Conservation (phyloP, 371 early-diverging fungal species). For the Umbelopsis sp. region DNA sequence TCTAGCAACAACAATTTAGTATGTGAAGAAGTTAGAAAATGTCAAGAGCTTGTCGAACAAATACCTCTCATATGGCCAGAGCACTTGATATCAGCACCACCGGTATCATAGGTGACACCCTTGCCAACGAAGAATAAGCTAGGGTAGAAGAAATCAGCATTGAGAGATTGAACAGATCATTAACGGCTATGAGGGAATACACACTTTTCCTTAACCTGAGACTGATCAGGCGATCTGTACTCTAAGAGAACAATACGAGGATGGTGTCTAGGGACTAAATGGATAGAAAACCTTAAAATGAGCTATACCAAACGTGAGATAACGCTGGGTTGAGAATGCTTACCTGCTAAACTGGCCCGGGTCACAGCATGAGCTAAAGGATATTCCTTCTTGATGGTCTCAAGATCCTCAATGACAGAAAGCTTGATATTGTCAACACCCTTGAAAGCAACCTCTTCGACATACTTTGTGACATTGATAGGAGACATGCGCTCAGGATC, state of each 20-base stretch:
- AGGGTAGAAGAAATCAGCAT: constrained; percentile 14
- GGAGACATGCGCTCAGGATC: constrained; percentile 92
- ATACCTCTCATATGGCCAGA: constrained; percentile 82
- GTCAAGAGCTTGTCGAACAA: not conserved
- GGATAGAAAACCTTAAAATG: not conserved
- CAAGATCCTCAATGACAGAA: constrained; percentile 68
- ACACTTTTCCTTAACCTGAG: constrained; percentile 82
- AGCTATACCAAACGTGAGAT: not conserved
- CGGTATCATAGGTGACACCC: constrained; percentile 91
- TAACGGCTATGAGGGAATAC: constrained; percentile 17
- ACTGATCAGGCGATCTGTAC: constrained; percentile 76
- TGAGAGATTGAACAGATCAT: not conserved
- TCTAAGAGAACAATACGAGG: constrained; percentile 83
- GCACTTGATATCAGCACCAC: constrained; percentile 87
- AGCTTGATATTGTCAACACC: constrained; percentile 58
- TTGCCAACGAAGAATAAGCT: constrained; percentile 89
- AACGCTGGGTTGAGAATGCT: constrained; percentile 11
- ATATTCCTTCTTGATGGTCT: constrained; percentile 74
- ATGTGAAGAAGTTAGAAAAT: not conserved
- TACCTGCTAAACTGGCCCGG: constrained; percentile 73
- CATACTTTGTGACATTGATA: constrained; percentile 70
- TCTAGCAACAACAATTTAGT: constrained; percentile 22
- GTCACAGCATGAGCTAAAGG: constrained; percentile 86
- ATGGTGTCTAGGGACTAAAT: constrained; percentile 67
- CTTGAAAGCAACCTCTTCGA: constrained; percentile 58